Percentiles rank a stretch among this genome's conserved stretches.
Conservation (phyloP, 2,329 filamentous ascomycete species). For the Thermomyces lanuginosus region DNA sequence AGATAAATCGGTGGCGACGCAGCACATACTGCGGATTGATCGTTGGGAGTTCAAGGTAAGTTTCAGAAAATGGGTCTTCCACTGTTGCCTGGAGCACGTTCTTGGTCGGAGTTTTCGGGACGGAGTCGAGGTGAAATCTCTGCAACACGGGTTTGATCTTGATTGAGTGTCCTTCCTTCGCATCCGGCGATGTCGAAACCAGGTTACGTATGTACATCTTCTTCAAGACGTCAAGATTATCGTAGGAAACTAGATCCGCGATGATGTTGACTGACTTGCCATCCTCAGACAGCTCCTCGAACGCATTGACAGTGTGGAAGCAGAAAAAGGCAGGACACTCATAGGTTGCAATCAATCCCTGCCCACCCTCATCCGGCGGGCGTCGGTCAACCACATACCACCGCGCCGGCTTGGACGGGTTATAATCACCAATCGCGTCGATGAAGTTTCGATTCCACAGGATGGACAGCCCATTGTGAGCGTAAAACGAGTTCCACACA, state of each 20-base stretch:
- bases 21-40: slow-evolving; percentile 33
- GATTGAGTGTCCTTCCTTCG: slow-evolving; percentile 24
- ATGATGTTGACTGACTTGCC: slow-evolving; percentile 35
- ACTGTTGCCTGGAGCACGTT: slow-evolving; percentile 6
- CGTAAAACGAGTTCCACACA: slow-evolving; percentile 50
- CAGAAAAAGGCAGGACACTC: slow-evolving; percentile 54
- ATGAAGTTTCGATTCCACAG: slow-evolving; percentile 50
- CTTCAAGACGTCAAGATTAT: slow-evolving; percentile 48
- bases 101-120: slow-evolving; percentile 14
- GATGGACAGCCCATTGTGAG: slow-evolving; percentile 41
- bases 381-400: slow-evolving; percentile 63
- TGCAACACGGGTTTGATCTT: slow-evolving; percentile 12
- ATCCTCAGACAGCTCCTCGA: slow-evolving; percentile 39
- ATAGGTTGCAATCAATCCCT: slow-evolving; percentile 53
- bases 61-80: not conserved
- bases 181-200: slow-evolving; percentile 37
- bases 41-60: slow-evolving; percentile 31
- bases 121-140: slow-evolving; percentile 22
- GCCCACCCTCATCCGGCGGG: slow-evolving; percentile 25
- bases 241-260: slow-evolving; percentile 50
- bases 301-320: slow-evolving; percentile 68
- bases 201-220: slow-evolving; percentile 55
- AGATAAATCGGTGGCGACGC: slow-evolving; percentile 34
- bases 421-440: slow-evolving; percentile 50
- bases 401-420: slow-evolving; percentile 37